Base-by-base conservation (phyloP, 2,329 filamentous ascomycete genomes). In the Cytospora chrysosperma region DNA sequence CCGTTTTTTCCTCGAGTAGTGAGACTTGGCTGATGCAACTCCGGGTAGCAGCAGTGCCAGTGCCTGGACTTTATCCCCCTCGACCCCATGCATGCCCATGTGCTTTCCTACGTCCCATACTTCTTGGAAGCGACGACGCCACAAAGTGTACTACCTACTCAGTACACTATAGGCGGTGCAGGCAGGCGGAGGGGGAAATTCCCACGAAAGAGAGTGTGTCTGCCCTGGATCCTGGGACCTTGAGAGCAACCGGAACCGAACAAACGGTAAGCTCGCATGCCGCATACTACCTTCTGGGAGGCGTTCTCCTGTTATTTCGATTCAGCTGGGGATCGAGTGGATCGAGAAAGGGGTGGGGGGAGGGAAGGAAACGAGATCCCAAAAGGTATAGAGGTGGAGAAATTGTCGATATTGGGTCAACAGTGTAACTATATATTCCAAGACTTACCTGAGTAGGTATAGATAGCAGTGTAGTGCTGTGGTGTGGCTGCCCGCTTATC, bases 131-230 rank as follows among this genome's bases (percentile, higher is more conserved):
- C 49, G 47, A 55, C 52, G 47, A 58, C 19, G 30, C 32, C 51
- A 47, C 56, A 51, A 55, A 37, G n/a, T n/a, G n/a, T n/a, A n/a
- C n/a, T n/a, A n/a, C n/a, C n/a, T n/a, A n/a, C n/a, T n/a, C n/a
- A n/a, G n/a, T n/a, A n/a, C n/a, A n/a, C n/a, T 24, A 52, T 27
- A 10, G 30, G 30, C 37, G 13, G 28, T 32, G 34, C 30, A 28
- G 30, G 34, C 34, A 21, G 40, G 27, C 47, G 56, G 57, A 50
- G 51, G n/a, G 30, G 49, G 47, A 21, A 62, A 55, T 52, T 24
- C 54, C 59, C 59, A 65, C 55, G 59, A 65, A 65, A 37, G 55
- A 61, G 51, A 59, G 8, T 26, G 28, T 52, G 2, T 26, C n/a
- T 6, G 34, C 19, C 12, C n/a, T n/a, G n/a, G n/a, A 56, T 5